Base-by-base conservation (phyloP, 1,284 basidiomycete species). In the Leccinum subspadiceum region DNA sequence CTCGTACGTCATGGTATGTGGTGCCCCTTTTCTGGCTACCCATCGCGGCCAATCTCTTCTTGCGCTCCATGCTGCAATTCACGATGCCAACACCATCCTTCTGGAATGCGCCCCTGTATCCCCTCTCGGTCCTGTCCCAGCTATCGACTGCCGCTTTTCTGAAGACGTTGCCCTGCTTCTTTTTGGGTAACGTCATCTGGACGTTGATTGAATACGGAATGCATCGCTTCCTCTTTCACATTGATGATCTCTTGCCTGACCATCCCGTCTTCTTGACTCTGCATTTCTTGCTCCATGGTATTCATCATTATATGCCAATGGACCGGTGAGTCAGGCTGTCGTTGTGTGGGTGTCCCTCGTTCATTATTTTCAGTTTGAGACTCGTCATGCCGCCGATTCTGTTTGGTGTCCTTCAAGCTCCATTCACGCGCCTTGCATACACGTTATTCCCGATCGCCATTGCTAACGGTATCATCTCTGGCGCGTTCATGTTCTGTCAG, bases 251-350 rank as follows among this genome's bases (percentile, higher is more conserved):
- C 67, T 83, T 99, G 13, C 97, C 96, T 5, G 96, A 98, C 75
- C 81, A 79, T 60, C 89, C 90, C 20, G 77, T 81, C 61, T 93
- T 90, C 73, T 80, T 99, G 68, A 87, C 87, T 53, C 74, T 98
- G 37, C 96, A 99, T 76, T 99, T 99, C 78, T 75, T 95, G 68
- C 81, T 96, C 69, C 96, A 99, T 73, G 96, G 97, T 22, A 88
- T 99, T 52, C 96, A 99, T 74, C 96, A 99, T 78, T 99, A 96
- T 73, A 80, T 99, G 60, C 96, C 95, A 15, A 97, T 97, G 95
- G 96, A 97, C 73, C 80, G 86, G 91, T 91, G 69, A 56, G 58
- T 60, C 9, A 58, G 48, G 13, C 26, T 10, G 7, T 26, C 7
- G 9, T 56, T 20, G 0, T 9, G 3, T 15, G 22, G 35, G 2